These are phyloP conservation scores for Hypoxylon sp. DNA, from an alignment of 2,329 filamentous ascomycete species.

Conservation along the genomic window DNA sequence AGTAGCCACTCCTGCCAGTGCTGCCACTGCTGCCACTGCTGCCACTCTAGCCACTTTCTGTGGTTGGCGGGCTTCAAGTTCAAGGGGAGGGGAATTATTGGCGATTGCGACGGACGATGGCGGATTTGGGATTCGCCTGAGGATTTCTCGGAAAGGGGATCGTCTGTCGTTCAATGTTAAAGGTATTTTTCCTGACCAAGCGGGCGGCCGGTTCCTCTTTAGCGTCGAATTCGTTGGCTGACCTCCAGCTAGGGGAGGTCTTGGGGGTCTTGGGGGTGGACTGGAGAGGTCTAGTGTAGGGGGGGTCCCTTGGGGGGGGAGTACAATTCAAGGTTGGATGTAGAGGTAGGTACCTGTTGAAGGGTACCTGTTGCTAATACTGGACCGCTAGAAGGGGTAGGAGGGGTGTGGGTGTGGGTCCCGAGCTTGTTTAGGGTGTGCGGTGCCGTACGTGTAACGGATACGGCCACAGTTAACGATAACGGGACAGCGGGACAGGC, in stretches of 20 bases:
- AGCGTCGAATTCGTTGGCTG: slow-evolving; percentile 36
- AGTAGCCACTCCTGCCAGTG: slow-evolving; percentile 27
- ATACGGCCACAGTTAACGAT: not conserved
- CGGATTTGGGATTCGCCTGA: slow-evolving; percentile 38
- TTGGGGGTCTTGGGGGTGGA: not conserved
- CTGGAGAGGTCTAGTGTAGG: not conserved
- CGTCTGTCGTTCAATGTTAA: slow-evolving; percentile 25
- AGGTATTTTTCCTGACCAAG: slow-evolving; percentile 43
- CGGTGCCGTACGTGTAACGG: slow-evolving; percentile 12
- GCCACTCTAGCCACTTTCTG: slow-evolving; percentile 35
- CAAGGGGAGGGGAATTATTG: slow-evolving; percentile 20
- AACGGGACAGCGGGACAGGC: slow-evolving; percentile 27
- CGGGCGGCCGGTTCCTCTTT: slow-evolving; percentile 39
- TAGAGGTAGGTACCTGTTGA: not conserved
- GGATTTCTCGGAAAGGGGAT: slow-evolving; percentile 40
- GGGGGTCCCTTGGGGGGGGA: not conserved
- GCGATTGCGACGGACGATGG: slow-evolving; percentile 38
- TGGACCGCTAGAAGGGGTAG: slow-evolving; percentile 18
- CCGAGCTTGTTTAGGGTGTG: slow-evolving; percentile 8
- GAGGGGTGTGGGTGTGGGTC: too few species aligned
- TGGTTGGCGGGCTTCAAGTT: not conserved
- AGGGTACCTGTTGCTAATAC: not conserved
- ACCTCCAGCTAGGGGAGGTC: not conserved
- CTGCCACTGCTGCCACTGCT: too few species aligned
- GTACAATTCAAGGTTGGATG: too few species aligned